These are phyloP conservation scores for Beverwykella pulmonaria DNA, from an alignment of 495 filamentous ascomycete genomes.

Conservation along the genomic window DNA sequence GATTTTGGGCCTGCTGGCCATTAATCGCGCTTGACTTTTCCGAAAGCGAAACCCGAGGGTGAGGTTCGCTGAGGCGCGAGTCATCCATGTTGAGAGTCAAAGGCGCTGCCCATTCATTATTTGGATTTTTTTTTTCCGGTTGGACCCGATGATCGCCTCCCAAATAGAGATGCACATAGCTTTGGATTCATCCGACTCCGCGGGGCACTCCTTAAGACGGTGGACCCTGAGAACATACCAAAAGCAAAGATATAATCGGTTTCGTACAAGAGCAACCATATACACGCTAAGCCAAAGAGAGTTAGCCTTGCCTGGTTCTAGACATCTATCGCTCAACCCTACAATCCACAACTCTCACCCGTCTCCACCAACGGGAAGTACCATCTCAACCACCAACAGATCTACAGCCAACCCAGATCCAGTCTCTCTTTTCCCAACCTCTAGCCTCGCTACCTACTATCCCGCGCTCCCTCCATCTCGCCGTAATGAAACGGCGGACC, in stretches of 20 bases:
- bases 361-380: background rate
- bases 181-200: too few relatives aligned
- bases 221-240: background rate
- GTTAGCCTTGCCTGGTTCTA: background rate
- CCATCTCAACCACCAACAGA: background rate
- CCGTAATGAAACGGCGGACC: too few relatives aligned
- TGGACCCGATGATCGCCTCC: too few relatives aligned
- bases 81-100: too few relatives aligned
- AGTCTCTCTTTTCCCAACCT: too few relatives aligned
- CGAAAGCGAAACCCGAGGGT: background rate
- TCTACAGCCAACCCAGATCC: too few relatives aligned
- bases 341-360: background rate
- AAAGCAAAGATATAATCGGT: background rate
- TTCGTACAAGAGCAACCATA: background rate
- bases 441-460: too few relatives aligned
- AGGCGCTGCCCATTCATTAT: too few relatives aligned
- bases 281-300: background rate
- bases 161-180: too few relatives aligned
- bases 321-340: background rate
- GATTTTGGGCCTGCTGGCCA: background rate
- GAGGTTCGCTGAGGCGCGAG: background rate
- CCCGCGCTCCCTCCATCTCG: too few relatives aligned
- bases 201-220: background rate
- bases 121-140: too few relatives aligned
- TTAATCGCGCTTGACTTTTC: background rate